These are phyloP conservation scores for Kazachstania bromeliacearum DNA, from an alignment of 805 yeast genomes.

Conservation along the genomic window DNA sequence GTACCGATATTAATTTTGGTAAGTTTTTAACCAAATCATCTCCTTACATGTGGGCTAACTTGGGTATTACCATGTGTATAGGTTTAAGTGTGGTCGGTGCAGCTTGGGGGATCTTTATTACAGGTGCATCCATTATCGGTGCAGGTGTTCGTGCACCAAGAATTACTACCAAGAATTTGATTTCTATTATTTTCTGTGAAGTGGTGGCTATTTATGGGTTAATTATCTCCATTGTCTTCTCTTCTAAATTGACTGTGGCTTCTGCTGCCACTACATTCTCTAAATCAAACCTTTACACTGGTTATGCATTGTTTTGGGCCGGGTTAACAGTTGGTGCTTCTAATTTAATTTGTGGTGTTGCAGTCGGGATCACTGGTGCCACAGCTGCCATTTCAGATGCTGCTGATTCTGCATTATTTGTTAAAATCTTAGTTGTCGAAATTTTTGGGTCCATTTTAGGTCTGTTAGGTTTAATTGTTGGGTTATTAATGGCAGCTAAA, in stretches of 20 bases:
- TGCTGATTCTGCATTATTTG: conserved; percentile 90
- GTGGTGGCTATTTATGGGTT: conserved; percentile 98
- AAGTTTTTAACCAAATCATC: conserved; percentile 74
- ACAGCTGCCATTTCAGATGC: conserved; percentile 99
- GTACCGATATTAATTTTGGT: conserved; percentile 88
- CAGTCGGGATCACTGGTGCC: conserved; percentile 95
- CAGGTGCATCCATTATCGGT: conserved; percentile 90
- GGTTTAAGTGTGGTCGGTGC: conserved; percentile 95
- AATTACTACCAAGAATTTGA: conserved; percentile 92
- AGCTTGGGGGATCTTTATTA: conserved; percentile 97
- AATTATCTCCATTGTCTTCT: conserved; percentile 94
- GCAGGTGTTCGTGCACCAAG: conserved; percentile 98
- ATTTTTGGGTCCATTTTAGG: conserved; percentile 96
- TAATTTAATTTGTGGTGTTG: conserved; percentile 91
- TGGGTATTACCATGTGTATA: conserved; percentile 85
- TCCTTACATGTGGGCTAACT: conserved; percentile 93
- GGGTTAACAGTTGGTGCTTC: conserved; percentile 92
- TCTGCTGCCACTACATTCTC: conserved; percentile 49
- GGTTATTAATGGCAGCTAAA: conserved; percentile 92
- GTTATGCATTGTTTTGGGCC: conserved; percentile 95
- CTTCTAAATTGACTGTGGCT: conserved; percentile 74
- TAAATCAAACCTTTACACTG: conserved; percentile 86
- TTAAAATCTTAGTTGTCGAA: conserved; percentile 91
- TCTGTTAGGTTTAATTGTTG: conserved; percentile 91
- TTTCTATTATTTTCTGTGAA: conserved; percentile 95